Evolutionary conservation across 164 flowering plant species (phyloP), one percentile per base, ranked within the genome.

Genomic region (Saururus chinensis): DNA sequence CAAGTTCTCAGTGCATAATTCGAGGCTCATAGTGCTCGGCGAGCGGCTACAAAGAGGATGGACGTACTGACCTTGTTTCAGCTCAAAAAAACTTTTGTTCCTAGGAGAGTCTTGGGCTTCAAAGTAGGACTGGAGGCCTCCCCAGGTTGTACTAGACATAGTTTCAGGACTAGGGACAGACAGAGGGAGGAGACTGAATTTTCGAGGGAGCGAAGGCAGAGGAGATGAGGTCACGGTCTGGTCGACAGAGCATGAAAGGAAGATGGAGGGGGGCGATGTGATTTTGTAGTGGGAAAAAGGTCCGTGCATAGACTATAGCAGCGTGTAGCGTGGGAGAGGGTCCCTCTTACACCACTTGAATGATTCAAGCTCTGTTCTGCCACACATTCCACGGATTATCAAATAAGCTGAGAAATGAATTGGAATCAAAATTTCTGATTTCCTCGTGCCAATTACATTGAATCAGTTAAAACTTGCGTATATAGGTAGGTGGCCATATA

Each of bases 1-100:
- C 37, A 91, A 85, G 49, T 82, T 84, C 76, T 91, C 97, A 0
- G 97, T 91, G 78, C 98, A 92, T 13, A 92, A 68, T 64, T 85
- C 80, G 1, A 92, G 83, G 59, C 96, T 92, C 68, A 73, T 81
- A 51, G 70, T 77, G 45, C 75, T 82, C 55, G 88, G 24, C 4
- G 83, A 67, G 59, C 73, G 68, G 48, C 79, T 86, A 45, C 68
- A 73, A 4, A 80, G 82, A 20, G 95, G 89, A 40, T 84, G 97
- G 21, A 82, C 57, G 61, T 87, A 84, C 14, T 1, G 1, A 40
- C 40, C 19, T 26, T 62, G 45, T 58, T 40, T 40, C 8, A 42
- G 56, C 9, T 58, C 40, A 49, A 41, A n/a, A n/a, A 30, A 2
- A n/a, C n/a, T n/a, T 2, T 30, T 30, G 37, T 37, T n/a, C 16